Conservation (phyloP, 768 basidiomycete genomes). For the Tephrocybe sp. region DNA sequence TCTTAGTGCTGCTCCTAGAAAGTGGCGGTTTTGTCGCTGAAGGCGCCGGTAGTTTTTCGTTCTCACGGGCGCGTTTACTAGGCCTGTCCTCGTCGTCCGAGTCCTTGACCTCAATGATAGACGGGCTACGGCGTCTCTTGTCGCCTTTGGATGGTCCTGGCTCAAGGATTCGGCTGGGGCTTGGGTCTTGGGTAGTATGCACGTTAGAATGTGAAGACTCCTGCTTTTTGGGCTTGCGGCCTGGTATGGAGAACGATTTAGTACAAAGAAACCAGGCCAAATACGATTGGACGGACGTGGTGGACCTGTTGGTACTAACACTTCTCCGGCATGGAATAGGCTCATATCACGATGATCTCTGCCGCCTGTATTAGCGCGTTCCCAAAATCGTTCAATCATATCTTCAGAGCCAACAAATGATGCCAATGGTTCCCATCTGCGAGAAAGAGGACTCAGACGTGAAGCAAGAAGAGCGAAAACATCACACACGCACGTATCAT, state of each 20-base stretch:
- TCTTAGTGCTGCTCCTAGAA: constrained; percentile 9
- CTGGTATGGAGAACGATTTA: constrained; percentile 11
- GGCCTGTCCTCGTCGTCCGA: constrained; percentile 14
- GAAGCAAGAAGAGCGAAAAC: neutral
- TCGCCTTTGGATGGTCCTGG: neutral
- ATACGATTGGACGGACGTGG: constrained; percentile 44
- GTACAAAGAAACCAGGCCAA: neutral
- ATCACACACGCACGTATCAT: constrained; percentile 64
- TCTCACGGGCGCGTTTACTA: constrained; percentile 16
- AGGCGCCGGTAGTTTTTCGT: neutral
- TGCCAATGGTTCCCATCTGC: constrained; percentile 66
- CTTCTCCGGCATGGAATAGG: constrained; percentile 53
- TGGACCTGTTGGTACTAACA: constrained; percentile 53
- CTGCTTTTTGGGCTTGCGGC: constrained; percentile 17
- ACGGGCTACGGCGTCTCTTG: constrained; percentile 9
- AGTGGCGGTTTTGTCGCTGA: constrained; percentile 1
- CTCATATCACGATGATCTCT: constrained; percentile 49
- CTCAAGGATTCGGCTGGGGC: constrained; percentile 12
- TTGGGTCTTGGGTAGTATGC: constrained; percentile 15
- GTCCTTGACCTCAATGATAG: constrained; percentile 8
- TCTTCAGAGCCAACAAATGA: constrained; percentile 60
- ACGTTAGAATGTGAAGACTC: constrained; percentile 7
- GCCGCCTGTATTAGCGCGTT: constrained; percentile 42
- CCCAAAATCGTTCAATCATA: constrained; percentile 51
- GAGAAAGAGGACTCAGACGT: neutral